phyloP scores from a whole-genome alignment of 2,329 filamentous ascomycete species.

The Capronia americana region DNA sequence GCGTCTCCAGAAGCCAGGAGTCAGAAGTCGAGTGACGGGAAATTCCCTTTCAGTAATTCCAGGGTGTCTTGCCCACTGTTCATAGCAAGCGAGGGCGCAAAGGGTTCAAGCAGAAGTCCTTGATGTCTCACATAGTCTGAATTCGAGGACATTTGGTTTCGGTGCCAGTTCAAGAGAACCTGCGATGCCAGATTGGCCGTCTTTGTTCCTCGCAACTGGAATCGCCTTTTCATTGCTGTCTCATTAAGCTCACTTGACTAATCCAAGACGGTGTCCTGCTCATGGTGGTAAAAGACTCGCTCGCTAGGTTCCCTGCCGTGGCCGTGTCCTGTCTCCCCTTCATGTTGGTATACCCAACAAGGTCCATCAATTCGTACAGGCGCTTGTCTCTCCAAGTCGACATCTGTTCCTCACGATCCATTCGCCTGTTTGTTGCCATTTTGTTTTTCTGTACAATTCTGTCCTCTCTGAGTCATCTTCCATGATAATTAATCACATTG shows the following conservation, averaged over 20 bases:
- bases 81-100: slow-evolving; percentile 29
- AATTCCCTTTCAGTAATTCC: background rate
- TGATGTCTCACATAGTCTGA: background rate
- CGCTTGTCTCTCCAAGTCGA: slow-evolving; percentile 1
- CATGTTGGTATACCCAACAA: background rate
- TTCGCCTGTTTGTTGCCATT: background rate
- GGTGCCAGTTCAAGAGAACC: background rate
- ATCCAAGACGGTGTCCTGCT: background rate
- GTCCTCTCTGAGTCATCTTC: background rate
- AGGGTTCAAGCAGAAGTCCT: background rate
- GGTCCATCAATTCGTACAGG: background rate
- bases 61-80: slow-evolving; percentile 7
- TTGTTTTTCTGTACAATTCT: background rate
- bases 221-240: background rate
- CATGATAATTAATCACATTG: background rate
- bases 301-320: background rate
- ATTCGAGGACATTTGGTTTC: background rate
- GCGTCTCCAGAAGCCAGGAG: background rate
- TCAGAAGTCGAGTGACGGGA: background rate
- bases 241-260: background rate
- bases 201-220: background rate
- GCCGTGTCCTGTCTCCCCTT: background rate
- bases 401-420: background rate
- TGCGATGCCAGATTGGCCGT: background rate
- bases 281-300: background rate